phyloP scores from a whole-genome alignment of 345 rosid species.

The Camelina sativa region DNA sequence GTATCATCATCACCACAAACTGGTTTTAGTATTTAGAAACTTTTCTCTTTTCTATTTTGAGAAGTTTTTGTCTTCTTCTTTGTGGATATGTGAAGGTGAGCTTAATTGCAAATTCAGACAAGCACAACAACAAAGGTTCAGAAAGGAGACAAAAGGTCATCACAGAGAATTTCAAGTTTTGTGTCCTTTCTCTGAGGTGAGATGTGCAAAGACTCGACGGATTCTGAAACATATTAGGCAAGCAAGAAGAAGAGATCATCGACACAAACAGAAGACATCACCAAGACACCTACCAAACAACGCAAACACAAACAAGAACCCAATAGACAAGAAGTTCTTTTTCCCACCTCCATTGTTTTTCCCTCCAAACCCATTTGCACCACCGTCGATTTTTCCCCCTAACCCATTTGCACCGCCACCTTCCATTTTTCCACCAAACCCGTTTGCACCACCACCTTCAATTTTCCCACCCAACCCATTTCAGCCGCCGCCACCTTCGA shows the following conservation, averaged over 20 bases:
- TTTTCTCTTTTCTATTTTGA: background rate
- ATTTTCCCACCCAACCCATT: constrained; percentile 44
- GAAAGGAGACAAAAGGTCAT: constrained; percentile 51
- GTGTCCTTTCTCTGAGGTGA: constrained; percentile 43
- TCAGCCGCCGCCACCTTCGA: constrained; percentile 43
- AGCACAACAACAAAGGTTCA: constrained; percentile 44
- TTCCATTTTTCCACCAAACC: constrained; percentile 43
- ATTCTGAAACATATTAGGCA: constrained; percentile 28
- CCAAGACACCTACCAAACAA: constrained; percentile 3
- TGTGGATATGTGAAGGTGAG: constrained; percentile 52
- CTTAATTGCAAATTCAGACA: constrained; percentile 68
- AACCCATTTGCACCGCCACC: constrained; percentile 31
- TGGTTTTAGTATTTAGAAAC: background rate
- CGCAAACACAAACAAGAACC: background rate
- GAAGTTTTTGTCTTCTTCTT: constrained; percentile 22
- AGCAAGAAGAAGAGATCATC: constrained; percentile 27
- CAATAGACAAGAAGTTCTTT: constrained; percentile 32
- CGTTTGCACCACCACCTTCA: constrained; percentile 37
- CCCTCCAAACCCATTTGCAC: constrained; percentile 41
- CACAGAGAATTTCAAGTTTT: constrained; percentile 59
- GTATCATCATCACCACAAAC: constrained; percentile 27
- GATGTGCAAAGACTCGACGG: constrained; percentile 10
- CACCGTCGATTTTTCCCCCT: constrained; percentile 42
- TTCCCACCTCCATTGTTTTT: constrained; percentile 40
- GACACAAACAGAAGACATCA: constrained; percentile 24